Evolutionary conservation across 257 asterid genomes (phyloP).

Genomic region (Pogostemon cablin): DNA sequence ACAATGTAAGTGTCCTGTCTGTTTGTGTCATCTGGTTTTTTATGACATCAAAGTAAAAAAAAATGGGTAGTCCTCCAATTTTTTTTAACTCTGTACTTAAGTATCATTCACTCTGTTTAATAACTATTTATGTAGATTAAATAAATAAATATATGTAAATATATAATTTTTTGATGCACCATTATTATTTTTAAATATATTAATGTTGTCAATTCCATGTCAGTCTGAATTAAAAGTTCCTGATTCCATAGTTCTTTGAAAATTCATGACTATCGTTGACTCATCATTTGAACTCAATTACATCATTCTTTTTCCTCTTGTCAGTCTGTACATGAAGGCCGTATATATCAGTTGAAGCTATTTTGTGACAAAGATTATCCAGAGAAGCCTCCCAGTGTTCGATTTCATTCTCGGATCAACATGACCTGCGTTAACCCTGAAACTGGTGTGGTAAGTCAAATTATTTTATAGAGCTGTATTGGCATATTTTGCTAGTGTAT

Average conservation of each 20-base stretch:
- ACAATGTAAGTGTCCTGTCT: conserved; percentile 50
- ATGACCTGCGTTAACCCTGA: conserved; percentile 82
- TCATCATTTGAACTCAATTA: no score
- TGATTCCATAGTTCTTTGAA: no score
- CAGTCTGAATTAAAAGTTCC: no score
- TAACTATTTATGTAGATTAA: no score
- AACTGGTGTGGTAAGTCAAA: conserved; percentile 69
- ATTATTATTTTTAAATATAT: no score
- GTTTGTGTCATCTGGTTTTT: background rate
- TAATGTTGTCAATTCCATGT: no score
- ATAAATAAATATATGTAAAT: no score
- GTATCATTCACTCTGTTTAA: no score
- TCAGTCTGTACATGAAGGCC: conserved; percentile 91
- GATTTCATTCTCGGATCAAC: conserved; percentile 84
- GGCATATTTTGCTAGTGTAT: conserved; percentile 13
- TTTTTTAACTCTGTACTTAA: no score
- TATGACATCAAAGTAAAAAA: background rate
- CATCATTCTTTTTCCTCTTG: conserved; percentile 15
- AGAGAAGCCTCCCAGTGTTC: conserved; percentile 89
- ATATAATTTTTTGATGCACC: no score
- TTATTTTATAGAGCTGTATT: conserved; percentile 4
- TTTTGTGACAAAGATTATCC: conserved; percentile 96
- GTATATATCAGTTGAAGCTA: conserved; percentile 83
- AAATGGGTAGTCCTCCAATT: no score
- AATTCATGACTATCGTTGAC: no score